phyloP scores from a whole-genome alignment of 208 protist genomes.

The Sergeia podlipaevii region DNA sequence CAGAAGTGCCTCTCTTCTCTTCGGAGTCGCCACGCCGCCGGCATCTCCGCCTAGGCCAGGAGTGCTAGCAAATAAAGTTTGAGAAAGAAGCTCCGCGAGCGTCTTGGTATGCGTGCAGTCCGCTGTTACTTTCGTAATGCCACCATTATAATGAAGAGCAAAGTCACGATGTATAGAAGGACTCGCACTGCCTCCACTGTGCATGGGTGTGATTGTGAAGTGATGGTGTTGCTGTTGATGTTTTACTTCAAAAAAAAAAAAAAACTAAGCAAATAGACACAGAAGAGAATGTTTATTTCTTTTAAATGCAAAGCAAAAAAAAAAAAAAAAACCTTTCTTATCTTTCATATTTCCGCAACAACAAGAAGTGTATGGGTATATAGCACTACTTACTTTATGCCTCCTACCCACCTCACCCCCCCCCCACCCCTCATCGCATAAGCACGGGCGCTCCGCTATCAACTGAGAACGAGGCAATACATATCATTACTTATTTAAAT shows the following conservation, averaged over 20 bases:
- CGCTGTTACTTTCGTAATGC: constrained; percentile 9
- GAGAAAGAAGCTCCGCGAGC: constrained; percentile 7
- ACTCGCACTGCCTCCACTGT: neutral
- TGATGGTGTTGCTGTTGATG: constrained; percentile 9
- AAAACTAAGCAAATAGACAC: neutral
- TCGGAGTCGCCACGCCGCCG: neutral
- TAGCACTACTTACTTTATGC: neutral
- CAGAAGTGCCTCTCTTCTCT: neutral
- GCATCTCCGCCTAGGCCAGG: neutral
- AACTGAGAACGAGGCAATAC: no score
- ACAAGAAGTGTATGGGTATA: neutral
- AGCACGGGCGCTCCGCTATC: no score
- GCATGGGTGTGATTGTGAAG: constrained; percentile 3
- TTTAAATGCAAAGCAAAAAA: constrained; percentile 10
- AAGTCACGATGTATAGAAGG: constrained; percentile 3
- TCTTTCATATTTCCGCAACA: no score
- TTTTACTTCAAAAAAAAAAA: constrained; percentile 5
- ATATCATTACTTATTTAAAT: no score
- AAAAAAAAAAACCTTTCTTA: constrained; percentile 1
- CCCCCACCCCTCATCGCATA: no score
- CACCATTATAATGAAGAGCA: constrained; percentile 12
- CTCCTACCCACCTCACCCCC: no score
- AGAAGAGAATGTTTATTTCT: neutral
- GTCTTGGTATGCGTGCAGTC: constrained; percentile 9
- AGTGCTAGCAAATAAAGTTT: constrained; percentile 4